Evolutionary conservation across 805 yeast species (phyloP), one percentile per base, ranked within the genome.

Genomic region (Lipomyces starkeyi): DNA sequence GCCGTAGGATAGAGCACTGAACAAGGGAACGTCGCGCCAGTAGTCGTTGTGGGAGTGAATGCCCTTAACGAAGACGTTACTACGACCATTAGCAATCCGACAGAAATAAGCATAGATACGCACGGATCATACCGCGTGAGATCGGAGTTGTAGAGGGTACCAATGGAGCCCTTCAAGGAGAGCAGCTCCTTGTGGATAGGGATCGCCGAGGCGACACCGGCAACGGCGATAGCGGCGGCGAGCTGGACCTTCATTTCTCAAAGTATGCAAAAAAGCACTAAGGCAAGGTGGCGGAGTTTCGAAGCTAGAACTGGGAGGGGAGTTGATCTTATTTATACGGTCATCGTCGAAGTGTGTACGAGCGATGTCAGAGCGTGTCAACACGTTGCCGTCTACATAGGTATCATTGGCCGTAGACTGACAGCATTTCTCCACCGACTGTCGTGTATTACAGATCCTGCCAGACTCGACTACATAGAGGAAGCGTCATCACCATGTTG

Each of bases 31-130:
- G 1, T 74, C 74, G 63, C 88, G 69, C 75, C 88, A 86, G 74
- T 86, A 86, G 73, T 86, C 88, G 69, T 86, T 86, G 74, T 86
- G 89, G 3, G 87, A 83, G 71, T 86, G 88, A 32, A 85, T 78
- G 6, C 81, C 81, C 65, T 81, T 82, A 63, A 80, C 76, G 56
- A 79, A 75, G 1, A 82, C 59, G 62, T 69, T 59, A 13, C 67
- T 64, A 22, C 6, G 43, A 29, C 40, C 9, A 25, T 40, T 14
- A 58, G 25, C 13, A 2, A 1, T 8, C 20, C 5, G 3, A 53
- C 7, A 9, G 25, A 25, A n/a, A 20, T 20, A 20, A 25, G 11
- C 35, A 3, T 25, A 7, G 22, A 17, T 43, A n/a, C 7, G 11
- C 3, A n/a, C 52, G 35, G 27, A 22, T 29, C 52, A 8, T 59